These are phyloP conservation scores for Prillingera fragicola DNA, from an alignment of 1,284 basidiomycete species.

Conservation along the genomic window DNA sequence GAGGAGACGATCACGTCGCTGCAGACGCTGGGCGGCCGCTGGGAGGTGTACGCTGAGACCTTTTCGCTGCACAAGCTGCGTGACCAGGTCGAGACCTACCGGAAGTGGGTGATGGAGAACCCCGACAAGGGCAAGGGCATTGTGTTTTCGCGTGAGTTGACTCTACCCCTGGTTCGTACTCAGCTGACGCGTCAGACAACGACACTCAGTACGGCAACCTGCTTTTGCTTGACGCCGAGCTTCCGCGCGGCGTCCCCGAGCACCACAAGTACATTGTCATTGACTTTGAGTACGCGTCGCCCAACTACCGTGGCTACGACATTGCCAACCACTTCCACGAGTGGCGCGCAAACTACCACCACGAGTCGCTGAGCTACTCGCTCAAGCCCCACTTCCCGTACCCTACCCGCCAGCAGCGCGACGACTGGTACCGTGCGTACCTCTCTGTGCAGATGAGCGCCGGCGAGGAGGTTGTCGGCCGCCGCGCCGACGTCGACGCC, in stretches of 20 bases:
- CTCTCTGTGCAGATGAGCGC: slow-evolving; percentile 49
- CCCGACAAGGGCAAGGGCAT: slow-evolving; percentile 36
- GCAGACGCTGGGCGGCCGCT: slow-evolving; percentile 26
- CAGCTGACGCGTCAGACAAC: slow-evolving; percentile 62
- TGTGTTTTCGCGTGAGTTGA: slow-evolving; percentile 46
- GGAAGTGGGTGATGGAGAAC: slow-evolving; percentile 33
- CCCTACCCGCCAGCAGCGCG: slow-evolving; percentile 65
- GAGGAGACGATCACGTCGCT: slow-evolving; percentile 31
- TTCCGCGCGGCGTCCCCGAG: slow-evolving; percentile 49
- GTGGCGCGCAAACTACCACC: slow-evolving; percentile 84
- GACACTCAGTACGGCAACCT: slow-evolving; percentile 92
- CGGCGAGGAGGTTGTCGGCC: slow-evolving; percentile 31
- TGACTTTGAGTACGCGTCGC: slow-evolving; percentile 89
- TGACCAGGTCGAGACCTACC: slow-evolving; percentile 42
- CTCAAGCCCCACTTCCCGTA: slow-evolving; percentile 64
- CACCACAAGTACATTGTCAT: slow-evolving; percentile 77
- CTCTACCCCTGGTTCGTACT: neutral
- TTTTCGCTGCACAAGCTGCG: slow-evolving; percentile 40
- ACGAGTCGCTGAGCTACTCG: slow-evolving; percentile 63
- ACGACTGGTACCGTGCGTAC: slow-evolving; percentile 79
- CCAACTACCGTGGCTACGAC: slow-evolving; percentile 83
- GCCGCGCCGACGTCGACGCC: slow-evolving; percentile 31
- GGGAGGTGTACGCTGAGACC: slow-evolving; percentile 40
- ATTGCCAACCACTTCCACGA: slow-evolving; percentile 95
- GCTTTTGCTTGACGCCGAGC: slow-evolving; percentile 60